These are phyloP conservation scores for Biscogniauxia sp. DNA, from an alignment of 2,329 filamentous ascomycete species.

Conservation along the genomic window DNA sequence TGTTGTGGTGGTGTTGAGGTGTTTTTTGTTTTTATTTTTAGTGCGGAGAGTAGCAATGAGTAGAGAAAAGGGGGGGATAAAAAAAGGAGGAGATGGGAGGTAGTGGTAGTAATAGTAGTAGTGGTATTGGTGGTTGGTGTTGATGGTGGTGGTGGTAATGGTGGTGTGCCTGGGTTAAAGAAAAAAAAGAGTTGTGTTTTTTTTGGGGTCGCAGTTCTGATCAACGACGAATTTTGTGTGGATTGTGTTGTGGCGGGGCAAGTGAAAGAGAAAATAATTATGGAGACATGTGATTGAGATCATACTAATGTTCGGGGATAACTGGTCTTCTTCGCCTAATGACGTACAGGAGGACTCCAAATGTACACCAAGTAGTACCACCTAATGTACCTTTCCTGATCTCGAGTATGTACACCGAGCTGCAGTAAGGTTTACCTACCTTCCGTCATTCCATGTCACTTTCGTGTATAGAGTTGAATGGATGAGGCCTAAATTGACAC, in stretches of 20 bases:
- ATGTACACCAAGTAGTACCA: too few relatives aligned
- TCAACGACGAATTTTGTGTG: constrained; percentile 11
- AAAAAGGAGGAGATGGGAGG: constrained; percentile 1
- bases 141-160: neutral
- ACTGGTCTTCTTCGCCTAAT: constrained; percentile 5
- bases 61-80: neutral
- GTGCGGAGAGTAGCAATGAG: neutral
- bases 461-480: too few relatives aligned
- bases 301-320: neutral
- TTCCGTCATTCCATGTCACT: neutral
- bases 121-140: constrained; percentile 3
- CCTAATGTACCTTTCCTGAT: neutral
- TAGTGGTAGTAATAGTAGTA: neutral
- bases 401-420: neutral
- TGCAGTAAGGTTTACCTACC: neutral
- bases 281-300: constrained; percentile 24
- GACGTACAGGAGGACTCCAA: constrained; percentile 8
- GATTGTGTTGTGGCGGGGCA: constrained; percentile 7
- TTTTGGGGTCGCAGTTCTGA: neutral
- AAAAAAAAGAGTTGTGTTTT: neutral
- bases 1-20: constrained; percentile 2
- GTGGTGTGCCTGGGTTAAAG: constrained; percentile 1
- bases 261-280: constrained; percentile 8
- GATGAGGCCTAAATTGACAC: neutral
- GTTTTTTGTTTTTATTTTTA: constrained; percentile 2